A percentile compares a stretch with the other conserved stretches of the same genome.
Evolutionary conservation across 2,329 filamentous ascomycete genomes (phyloP).

Genomic region (Hortaea sp.): DNA sequence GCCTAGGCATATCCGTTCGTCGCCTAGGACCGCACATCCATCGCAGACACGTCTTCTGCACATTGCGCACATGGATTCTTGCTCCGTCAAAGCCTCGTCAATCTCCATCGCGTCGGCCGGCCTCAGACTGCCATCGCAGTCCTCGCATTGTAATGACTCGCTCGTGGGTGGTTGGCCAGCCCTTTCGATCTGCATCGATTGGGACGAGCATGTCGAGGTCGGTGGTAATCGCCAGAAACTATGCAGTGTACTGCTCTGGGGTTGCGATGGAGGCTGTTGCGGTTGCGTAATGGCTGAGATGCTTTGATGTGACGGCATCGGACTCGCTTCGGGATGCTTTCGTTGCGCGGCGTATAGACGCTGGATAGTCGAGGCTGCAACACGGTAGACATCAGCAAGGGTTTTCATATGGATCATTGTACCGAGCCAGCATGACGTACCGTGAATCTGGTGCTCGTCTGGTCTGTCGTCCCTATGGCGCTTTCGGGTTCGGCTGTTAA

Average conservation of each 20-base stretch:
- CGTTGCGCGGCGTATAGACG: conserved; percentile 36
- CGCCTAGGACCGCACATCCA: conserved; percentile 30
- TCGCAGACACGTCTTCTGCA: conserved; percentile 34
- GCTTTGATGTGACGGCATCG: conserved; percentile 17
- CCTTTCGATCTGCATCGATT: neutral
- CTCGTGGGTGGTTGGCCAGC: neutral
- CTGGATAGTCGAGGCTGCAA: conserved; percentile 34
- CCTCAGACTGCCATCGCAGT: conserved; percentile 31
- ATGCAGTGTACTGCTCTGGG: conserved; percentile 37
- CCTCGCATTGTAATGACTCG: conserved; percentile 29
- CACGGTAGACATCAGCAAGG: conserved; percentile 11
- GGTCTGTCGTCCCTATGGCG: conserved; percentile 49
- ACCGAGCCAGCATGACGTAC: conserved; percentile 28
- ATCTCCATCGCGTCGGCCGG: conserved; percentile 27
- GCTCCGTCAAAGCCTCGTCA: conserved; percentile 19
- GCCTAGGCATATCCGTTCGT: conserved; percentile 30
- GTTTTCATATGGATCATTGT: conserved; percentile 8
- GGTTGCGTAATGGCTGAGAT: conserved; percentile 1
- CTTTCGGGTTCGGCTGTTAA: conserved; percentile 50
- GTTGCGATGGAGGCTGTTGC: conserved; percentile 7
- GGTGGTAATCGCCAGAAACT: conserved; percentile 35
- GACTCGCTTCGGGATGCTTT: conserved; percentile 16
- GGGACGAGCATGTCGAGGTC: neutral
- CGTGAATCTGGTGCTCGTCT: conserved; percentile 45
- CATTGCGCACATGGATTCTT: conserved; percentile 26